Evolutionary conservation across 1,139 yeast genomes (phyloP).

Genomic region (Blastobotrys serpentis): DNA sequence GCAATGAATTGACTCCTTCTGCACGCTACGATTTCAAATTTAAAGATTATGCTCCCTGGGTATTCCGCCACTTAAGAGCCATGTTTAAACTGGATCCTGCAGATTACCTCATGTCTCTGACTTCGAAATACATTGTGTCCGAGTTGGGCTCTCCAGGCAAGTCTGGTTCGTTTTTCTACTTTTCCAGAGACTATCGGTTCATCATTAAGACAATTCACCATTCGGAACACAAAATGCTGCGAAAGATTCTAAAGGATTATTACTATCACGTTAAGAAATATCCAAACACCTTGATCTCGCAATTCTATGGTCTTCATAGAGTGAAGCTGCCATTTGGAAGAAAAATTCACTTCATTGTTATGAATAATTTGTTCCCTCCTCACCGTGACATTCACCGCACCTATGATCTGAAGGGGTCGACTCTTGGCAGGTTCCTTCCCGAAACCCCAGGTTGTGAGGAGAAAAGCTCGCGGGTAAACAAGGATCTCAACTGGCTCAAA

Average conservation of each 20-base stretch:
- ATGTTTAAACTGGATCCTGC: constrained; percentile 91
- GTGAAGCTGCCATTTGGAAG: constrained; percentile 85
- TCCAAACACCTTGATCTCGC: constrained; percentile 87
- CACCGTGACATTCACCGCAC: constrained; percentile 83
- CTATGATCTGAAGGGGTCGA: constrained; percentile 91
- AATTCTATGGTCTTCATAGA: constrained; percentile 93
- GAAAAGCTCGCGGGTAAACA: constrained; percentile 49
- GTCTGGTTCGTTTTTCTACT: constrained; percentile 94
- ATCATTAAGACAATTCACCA: constrained; percentile 96
- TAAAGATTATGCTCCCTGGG: constrained; percentile 94
- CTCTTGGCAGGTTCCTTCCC: constrained; percentile 64
- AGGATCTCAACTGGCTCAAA: constrained; percentile 87
- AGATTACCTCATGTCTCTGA: constrained; percentile 86
- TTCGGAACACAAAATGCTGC: constrained; percentile 81
- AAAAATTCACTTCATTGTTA: constrained; percentile 89
- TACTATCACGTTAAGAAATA: constrained; percentile 75
- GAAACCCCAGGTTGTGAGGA: constrained; percentile 29
- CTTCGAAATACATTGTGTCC: constrained; percentile 87
- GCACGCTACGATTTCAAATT: constrained; percentile 95
- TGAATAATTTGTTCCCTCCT: constrained; percentile 97
- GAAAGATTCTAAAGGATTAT: constrained; percentile 73
- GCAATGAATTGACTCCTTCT: constrained; percentile 87
- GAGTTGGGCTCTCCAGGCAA: constrained; percentile 97
- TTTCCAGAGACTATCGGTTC: constrained; percentile 87
- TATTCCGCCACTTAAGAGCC: constrained; percentile 78